A percentile compares a stretch with the other conserved stretches of the same genome.
phyloP scores from a whole-genome alignment of 148 eudicot species.

The Pouteria glomerata region DNA sequence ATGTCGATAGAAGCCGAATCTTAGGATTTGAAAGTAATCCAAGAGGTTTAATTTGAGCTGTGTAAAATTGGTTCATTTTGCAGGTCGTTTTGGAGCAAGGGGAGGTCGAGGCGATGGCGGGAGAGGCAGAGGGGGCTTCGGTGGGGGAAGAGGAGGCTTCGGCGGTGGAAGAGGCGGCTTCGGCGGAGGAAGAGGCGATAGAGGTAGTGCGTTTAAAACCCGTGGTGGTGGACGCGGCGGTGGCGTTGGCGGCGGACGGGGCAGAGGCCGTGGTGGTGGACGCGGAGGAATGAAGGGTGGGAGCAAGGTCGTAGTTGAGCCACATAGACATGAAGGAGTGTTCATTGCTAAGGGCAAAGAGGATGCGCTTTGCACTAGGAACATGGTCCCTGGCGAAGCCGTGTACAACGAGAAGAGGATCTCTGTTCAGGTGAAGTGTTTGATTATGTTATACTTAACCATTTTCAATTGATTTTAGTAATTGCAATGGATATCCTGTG shows the following conservation, averaged over 20 bases:
- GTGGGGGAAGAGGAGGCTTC: conserved; percentile 34
- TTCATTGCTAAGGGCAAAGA: conserved; percentile 91
- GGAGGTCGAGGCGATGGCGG: conserved; percentile 28
- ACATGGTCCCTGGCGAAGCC: conserved; percentile 92
- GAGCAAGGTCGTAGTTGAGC: conserved; percentile 64
- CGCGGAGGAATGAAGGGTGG: conserved; percentile 78
- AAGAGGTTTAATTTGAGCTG: too few species aligned
- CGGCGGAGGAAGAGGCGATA: conserved; percentile 28
- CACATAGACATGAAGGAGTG: conserved; percentile 86
- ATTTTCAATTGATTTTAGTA: not conserved
- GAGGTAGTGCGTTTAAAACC: conserved; percentile 29
- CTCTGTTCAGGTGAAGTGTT: conserved; percentile 62
- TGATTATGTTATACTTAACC: not conserved
- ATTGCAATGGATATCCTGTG: not conserved
- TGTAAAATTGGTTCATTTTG: not conserved
- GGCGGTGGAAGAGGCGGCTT: conserved; percentile 32
- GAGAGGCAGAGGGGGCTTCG: conserved; percentile 38
- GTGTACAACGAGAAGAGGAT: conserved; percentile 90
- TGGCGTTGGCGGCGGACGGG: conserved; percentile 24
- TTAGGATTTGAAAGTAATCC: too few species aligned
- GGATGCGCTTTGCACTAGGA: conserved; percentile 88
- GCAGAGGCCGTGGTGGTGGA: conserved; percentile 31
- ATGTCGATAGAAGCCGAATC: too few species aligned
- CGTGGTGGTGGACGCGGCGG: conserved; percentile 34
- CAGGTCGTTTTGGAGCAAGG: conserved; percentile 27